phyloP scores from a whole-genome alignment of 148 eudicot genomes.

The Pouteria glomerata region DNA sequence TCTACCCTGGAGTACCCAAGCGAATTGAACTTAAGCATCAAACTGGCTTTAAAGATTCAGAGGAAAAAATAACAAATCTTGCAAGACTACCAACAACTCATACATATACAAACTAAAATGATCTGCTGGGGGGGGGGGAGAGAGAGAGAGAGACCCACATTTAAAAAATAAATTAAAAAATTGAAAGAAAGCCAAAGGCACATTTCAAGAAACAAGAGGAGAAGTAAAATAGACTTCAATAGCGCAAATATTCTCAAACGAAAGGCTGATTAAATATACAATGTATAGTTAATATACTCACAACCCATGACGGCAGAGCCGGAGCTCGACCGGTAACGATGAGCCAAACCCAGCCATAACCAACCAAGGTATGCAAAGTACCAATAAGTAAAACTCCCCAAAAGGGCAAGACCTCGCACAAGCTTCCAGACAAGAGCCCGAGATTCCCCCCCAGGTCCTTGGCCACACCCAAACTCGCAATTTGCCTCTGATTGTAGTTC shows the following conservation, averaged over 20 bases:
- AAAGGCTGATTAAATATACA: not conserved
- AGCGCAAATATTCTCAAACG: no score
- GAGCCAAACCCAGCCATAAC: slow-evolving; percentile 95
- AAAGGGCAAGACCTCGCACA: slow-evolving; percentile 72
- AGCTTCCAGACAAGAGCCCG: slow-evolving; percentile 85
- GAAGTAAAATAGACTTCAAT: no score
- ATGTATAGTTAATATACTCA: slow-evolving; percentile 36
- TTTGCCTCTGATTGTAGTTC: slow-evolving; percentile 75
- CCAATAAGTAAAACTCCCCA: slow-evolving; percentile 92
- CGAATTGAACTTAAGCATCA: no score
- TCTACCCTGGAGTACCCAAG: no score
- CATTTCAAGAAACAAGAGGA: no score
- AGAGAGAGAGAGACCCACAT: no score
- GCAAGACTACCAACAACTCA: not conserved
- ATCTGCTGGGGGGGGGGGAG: not conserved
- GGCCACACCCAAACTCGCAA: slow-evolving; percentile 88
- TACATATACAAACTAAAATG: not conserved
- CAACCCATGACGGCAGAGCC: slow-evolving; percentile 83
- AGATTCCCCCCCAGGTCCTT: slow-evolving; percentile 92
- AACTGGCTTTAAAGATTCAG: no score
- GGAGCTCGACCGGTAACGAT: slow-evolving; percentile 61
- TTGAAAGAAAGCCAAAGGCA: no score
- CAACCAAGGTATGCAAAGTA: slow-evolving; percentile 74
- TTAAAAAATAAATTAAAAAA: no score
- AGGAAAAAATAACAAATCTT: not conserved